A percentile compares a stretch with the other conserved stretches of the same genome.
phyloP scores from a whole-genome alignment of 2,329 filamentous ascomycete species.

The Cladosporium sp. region DNA sequence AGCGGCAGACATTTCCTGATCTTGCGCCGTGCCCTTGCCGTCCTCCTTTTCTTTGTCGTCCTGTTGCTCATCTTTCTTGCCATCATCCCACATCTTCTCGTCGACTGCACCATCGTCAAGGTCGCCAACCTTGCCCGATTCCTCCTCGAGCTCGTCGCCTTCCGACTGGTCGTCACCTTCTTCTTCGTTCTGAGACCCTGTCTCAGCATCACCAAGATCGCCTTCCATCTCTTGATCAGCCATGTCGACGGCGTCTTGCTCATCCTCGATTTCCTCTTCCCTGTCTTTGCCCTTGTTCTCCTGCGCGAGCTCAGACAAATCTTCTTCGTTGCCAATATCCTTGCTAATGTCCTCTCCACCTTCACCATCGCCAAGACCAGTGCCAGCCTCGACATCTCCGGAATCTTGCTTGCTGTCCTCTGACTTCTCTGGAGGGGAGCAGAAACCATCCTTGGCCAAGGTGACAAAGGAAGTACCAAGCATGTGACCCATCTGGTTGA shows the following conservation, averaged over 20 bases:
- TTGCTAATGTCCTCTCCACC: constrained; percentile 98
- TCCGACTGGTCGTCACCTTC: constrained; percentile 45
- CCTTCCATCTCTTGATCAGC: constrained; percentile 89
- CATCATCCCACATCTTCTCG: constrained; percentile 98
- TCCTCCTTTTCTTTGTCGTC: constrained; percentile 74
- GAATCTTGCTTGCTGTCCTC: constrained; percentile 34
- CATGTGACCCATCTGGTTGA: constrained; percentile 70
- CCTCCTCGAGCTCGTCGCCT: constrained; percentile 59
- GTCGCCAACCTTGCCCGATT: constrained; percentile 71
- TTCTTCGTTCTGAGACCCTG: constrained; percentile 60
- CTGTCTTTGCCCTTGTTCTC: constrained; percentile 56
- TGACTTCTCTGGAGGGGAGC: constrained; percentile 76
- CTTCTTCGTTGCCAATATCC: constrained; percentile 89
- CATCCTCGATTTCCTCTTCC: constrained; percentile 62
- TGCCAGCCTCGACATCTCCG: constrained; percentile 83
- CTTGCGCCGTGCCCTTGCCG: constrained; percentile 44
- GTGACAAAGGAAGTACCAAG: constrained; percentile 74
- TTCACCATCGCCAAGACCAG: constrained; percentile 89
- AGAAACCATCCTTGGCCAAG: constrained; percentile 82
- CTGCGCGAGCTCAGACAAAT: constrained; percentile 84
- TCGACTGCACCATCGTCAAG: constrained; percentile 73
- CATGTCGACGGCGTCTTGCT: constrained; percentile 87
- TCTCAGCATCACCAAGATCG: constrained; percentile 60
- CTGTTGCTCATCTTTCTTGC: constrained; percentile 68
- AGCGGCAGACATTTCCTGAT: constrained; percentile 43